Evolutionary conservation across 129 eudicot genomes (phyloP).

Genomic region (Silybum marianum): DNA sequence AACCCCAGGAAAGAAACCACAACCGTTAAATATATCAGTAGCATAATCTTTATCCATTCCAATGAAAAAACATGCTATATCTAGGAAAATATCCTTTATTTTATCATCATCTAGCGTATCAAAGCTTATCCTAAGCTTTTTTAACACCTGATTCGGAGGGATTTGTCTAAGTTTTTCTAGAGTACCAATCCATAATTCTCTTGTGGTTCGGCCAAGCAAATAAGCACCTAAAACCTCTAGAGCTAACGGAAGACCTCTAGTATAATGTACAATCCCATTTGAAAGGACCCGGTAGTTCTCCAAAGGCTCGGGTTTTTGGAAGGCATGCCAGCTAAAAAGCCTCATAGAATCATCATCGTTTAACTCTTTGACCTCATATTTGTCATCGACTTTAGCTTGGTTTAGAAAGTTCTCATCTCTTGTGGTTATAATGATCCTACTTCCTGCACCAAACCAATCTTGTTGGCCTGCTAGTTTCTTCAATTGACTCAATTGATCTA

Average conservation of each 20-base stretch:
- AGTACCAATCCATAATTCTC: constrained; percentile 16
- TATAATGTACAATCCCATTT: constrained; percentile 1
- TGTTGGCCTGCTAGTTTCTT: constrained; percentile 11
- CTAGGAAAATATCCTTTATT: constrained; percentile 32
- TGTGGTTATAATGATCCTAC: constrained; percentile 30
- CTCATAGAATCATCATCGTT: constrained; percentile 16
- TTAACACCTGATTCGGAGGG: constrained; percentile 17
- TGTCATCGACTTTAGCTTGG: constrained; percentile 11
- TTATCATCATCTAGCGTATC: constrained; percentile 21
- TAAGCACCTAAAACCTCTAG: constrained; percentile 41
- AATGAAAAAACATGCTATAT: constrained; percentile 35
- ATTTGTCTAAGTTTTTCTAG: constrained; percentile 7
- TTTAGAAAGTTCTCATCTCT: constrained; percentile 25
- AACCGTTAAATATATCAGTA: constrained; percentile 15
- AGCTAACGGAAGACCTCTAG: constrained; percentile 39
- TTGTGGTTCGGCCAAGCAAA: constrained; percentile 4
- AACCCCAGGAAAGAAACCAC: constrained; percentile 18
- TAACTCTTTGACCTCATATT: constrained; percentile 16
- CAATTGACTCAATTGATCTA: constrained; percentile 22
- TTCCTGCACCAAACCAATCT: constrained; percentile 20
- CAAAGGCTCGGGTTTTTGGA: neutral
- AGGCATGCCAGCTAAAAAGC: constrained; percentile 39
- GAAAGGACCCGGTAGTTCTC: neutral
- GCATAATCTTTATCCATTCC: constrained; percentile 24
- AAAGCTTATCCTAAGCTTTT: constrained; percentile 27